Percentiles rank a stretch among this genome's conserved stretches.
Conservation (phyloP, 2,329 filamentous ascomycete species). For the Berkeleyomyces rouxiae region DNA sequence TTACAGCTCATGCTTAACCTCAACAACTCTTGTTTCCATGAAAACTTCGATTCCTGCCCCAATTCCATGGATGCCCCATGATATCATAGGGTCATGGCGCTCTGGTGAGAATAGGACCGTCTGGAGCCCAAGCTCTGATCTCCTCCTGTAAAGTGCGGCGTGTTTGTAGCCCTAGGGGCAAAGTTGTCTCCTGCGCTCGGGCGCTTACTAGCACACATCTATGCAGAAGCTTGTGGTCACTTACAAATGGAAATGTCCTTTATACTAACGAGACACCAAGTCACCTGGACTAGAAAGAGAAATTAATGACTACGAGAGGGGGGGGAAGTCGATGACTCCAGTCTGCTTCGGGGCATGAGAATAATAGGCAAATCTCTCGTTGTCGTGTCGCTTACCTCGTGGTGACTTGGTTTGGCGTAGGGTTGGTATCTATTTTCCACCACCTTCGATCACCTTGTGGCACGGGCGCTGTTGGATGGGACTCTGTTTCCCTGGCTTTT, state of each 20-base stretch:
- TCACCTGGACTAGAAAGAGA: no score
- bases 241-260: no score
- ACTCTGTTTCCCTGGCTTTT: background rate
- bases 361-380: background rate
- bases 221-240: no score
- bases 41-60: background rate
- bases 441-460: background rate
- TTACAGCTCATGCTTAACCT: no score
- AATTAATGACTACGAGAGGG: no score
- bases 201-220: no score
- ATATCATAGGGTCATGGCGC: background rate
- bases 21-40: background rate
- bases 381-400: background rate
- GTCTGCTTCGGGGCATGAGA: background rate
- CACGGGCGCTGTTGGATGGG: background rate
- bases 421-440: background rate
- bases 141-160: background rate
- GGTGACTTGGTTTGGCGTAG: background rate
- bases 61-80: background rate
- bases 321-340: no score
- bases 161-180: background rate
- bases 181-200: no score
- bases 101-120: background rate
- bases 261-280: no score
- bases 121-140: background rate